Evolutionary conservation across 768 basidiomycete genomes (phyloP).

Genomic region (Rhodotorula babjevae): DNA sequence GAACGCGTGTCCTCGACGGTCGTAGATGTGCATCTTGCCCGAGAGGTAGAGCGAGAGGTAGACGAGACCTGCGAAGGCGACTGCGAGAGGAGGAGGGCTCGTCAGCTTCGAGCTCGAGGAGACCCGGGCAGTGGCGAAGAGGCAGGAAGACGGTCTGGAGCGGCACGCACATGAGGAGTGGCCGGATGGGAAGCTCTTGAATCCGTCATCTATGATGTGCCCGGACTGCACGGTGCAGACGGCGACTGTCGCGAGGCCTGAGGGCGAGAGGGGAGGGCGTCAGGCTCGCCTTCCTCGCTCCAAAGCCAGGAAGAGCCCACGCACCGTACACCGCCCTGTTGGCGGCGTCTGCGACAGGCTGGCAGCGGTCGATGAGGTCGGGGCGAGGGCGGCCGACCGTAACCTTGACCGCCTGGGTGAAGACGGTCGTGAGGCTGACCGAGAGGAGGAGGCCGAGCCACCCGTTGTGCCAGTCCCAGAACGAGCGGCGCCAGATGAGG

Average conservation of each 20-base stretch:
- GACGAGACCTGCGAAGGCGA: slow-evolving; percentile 82
- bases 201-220: slow-evolving; percentile 22
- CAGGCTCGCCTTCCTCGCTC: too few species aligned
- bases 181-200: slow-evolving; percentile 35
- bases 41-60: slow-evolving; percentile 83
- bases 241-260: slow-evolving; percentile 58
- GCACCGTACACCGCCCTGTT: slow-evolving; percentile 60
- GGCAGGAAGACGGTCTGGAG: too few species aligned
- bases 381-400: slow-evolving; percentile 81
- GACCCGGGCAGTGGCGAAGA: too few species aligned
- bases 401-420: slow-evolving; percentile 56
- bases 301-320: too few species aligned
- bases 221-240: slow-evolving; percentile 60
- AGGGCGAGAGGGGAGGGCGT: too few species aligned
- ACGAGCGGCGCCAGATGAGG: slow-evolving; percentile 65
- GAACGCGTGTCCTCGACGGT: slow-evolving; percentile 54
- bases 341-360: slow-evolving; percentile 51
- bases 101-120: too few species aligned
- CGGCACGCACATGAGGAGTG: slow-evolving; percentile 47
- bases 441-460: slow-evolving; percentile 61
- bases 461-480: slow-evolving; percentile 84
- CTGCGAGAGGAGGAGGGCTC: neutral
- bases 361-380: slow-evolving; percentile 45
- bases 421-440: slow-evolving; percentile 73
- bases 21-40: slow-evolving; percentile 88